phyloP scores from a whole-genome alignment of 2,329 filamentous ascomycete genomes.

The Calcarisporium arbuscula region DNA sequence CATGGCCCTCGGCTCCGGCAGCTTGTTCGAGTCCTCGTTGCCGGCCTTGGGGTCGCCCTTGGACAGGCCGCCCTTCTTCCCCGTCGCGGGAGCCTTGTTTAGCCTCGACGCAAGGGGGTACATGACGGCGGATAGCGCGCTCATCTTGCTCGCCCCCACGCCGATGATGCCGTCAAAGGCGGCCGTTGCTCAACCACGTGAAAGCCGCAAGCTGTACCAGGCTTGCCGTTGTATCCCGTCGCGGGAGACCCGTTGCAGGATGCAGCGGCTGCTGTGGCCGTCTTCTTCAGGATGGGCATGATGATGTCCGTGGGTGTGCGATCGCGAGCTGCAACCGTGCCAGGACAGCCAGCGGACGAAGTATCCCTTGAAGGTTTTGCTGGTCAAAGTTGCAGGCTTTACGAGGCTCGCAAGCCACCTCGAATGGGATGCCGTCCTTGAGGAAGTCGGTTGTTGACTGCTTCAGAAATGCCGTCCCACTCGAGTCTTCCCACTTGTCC shows the following conservation, averaged over 20 bases:
- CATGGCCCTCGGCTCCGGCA: slow-evolving; percentile 19
- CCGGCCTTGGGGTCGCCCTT: slow-evolving; percentile 44
- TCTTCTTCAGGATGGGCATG: slow-evolving; percentile 42
- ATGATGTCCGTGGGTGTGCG: slow-evolving; percentile 40
- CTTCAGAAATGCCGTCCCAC: slow-evolving; percentile 52
- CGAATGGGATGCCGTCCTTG: slow-evolving; percentile 47
- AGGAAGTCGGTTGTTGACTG: slow-evolving; percentile 49
- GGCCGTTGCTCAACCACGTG: slow-evolving; percentile 47
- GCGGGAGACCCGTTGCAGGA: slow-evolving; percentile 43
- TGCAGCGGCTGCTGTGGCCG: slow-evolving; percentile 44
- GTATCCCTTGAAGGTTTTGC: slow-evolving; percentile 70
- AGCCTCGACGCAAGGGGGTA: slow-evolving; percentile 46
- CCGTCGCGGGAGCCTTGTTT: slow-evolving; percentile 42
- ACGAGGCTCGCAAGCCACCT: slow-evolving; percentile 58
- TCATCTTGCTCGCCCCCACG: slow-evolving; percentile 67
- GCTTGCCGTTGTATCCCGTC: slow-evolving; percentile 40
- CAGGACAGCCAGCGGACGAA: slow-evolving; percentile 60
- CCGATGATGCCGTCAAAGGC: slow-evolving; percentile 54
- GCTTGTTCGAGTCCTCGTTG: slow-evolving; percentile 18
- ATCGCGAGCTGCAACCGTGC: too few species aligned
- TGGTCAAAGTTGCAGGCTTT: slow-evolving; percentile 64
- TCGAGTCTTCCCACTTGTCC: slow-evolving; percentile 49
- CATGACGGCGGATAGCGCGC: slow-evolving; percentile 56
- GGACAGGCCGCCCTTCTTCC: slow-evolving; percentile 53
- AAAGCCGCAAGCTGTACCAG: slow-evolving; percentile 62